Evolutionary conservation across 116 monocot species (phyloP).

Genomic region (Cymodocea nodosa): DNA sequence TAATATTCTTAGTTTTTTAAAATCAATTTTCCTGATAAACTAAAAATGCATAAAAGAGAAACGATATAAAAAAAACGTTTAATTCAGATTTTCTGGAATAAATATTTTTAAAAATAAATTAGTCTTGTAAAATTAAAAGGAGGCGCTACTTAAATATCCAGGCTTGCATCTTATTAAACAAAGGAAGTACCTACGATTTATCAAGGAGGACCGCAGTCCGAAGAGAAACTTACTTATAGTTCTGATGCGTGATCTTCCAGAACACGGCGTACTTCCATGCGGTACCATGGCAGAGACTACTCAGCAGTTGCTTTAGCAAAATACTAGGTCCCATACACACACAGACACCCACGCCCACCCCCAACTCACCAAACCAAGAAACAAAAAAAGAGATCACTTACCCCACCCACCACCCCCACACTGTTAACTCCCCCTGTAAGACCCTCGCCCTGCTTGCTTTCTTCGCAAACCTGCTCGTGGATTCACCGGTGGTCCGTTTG

Average conservation of each 20-base stretch:
- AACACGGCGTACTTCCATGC: constrained; percentile 74
- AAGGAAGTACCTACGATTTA: too few relatives aligned
- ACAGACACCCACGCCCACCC: too few relatives aligned
- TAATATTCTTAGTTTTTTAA: too few relatives aligned
- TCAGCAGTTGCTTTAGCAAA: constrained; percentile 32
- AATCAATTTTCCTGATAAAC: too few relatives aligned
- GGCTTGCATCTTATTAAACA: too few relatives aligned
- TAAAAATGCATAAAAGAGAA: too few relatives aligned
- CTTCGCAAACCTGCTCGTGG: constrained; percentile 54
- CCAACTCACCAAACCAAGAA: too few relatives aligned
- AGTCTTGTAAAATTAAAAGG: too few relatives aligned
- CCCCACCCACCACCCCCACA: background rate
- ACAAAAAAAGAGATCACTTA: background rate
- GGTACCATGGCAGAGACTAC: constrained; percentile 35
- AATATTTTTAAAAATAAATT: too few relatives aligned
- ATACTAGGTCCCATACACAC: constrained; percentile 21
- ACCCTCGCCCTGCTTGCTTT: constrained; percentile 72
- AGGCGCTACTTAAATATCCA: too few relatives aligned
- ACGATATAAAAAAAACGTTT: too few relatives aligned
- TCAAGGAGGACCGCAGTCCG: background rate
- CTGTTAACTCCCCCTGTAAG: constrained; percentile 61
- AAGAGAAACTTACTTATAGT: constrained; percentile 29
- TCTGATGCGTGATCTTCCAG: constrained; percentile 46
- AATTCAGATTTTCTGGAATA: too few relatives aligned
- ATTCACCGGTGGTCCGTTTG: constrained; percentile 40